Evolutionary conservation across 2,329 filamentous ascomycete genomes (phyloP).

Genomic region (Microsporum canis): DNA sequence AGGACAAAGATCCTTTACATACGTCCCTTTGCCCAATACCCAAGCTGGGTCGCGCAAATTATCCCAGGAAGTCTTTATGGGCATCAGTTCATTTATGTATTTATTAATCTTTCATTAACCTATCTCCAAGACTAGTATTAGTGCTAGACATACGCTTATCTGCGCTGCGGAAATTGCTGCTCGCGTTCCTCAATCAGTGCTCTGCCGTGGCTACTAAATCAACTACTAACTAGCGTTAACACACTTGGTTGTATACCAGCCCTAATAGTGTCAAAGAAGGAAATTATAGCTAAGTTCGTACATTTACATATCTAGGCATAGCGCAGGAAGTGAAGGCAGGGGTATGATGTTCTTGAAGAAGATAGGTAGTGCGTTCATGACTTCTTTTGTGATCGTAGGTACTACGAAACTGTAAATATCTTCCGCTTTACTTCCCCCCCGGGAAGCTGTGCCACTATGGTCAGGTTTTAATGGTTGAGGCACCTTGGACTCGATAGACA

Average conservation of each 20-base stretch:
- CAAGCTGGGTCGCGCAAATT: not conserved
- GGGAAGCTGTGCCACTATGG: not conserved
- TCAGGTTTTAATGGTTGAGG: not conserved
- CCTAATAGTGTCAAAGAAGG: conserved; percentile 20
- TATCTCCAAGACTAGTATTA: not conserved
- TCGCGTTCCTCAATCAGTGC: not conserved
- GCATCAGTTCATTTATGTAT: no score
- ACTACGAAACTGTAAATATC: no score
- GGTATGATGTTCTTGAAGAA: no score
- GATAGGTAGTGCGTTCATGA: no score
- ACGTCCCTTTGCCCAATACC: not conserved
- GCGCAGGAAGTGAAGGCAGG: no score
- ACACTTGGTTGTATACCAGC: conserved; percentile 21
- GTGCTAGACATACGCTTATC: not conserved
- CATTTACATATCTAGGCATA: not conserved
- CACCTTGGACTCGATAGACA: not conserved
- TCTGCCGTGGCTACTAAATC: conserved; percentile 33
- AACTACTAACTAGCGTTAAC: conserved; percentile 32
- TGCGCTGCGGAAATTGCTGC: not conserved
- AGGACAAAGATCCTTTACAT: not conserved
- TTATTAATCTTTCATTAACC: no score
- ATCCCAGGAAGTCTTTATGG: no score
- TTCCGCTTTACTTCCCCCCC: not conserved
- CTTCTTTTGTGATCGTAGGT: no score
- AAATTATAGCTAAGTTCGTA: conserved; percentile 23